Evolutionary conservation across 345 rosid species (phyloP).

Genomic region (Linum lewisii): DNA sequence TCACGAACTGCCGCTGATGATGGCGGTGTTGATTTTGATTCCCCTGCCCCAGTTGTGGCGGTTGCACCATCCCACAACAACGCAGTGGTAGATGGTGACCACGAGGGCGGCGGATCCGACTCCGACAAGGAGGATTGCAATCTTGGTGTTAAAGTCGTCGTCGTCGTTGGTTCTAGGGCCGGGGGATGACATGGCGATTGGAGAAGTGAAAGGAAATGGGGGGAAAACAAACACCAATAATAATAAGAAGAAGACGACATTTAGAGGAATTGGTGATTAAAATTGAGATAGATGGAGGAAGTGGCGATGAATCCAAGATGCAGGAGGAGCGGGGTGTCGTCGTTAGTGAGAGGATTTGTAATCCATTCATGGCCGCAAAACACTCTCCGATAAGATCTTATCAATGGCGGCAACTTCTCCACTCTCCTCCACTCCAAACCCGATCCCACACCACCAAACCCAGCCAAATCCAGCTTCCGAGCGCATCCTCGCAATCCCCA

Average conservation of each 20-base stretch:
- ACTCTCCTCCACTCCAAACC: slow-evolving; percentile 7
- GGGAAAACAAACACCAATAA: background rate
- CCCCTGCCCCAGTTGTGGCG: background rate
- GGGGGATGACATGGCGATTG: background rate
- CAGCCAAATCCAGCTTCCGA: background rate
- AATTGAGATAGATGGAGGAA: too few relatives aligned
- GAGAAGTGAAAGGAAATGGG: background rate
- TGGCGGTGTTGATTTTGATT: background rate
- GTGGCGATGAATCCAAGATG: too few relatives aligned
- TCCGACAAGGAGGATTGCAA: slow-evolving; percentile 17
- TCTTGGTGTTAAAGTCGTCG: background rate
- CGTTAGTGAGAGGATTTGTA: too few relatives aligned
- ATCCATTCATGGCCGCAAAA: too few relatives aligned
- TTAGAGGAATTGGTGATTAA: too few relatives aligned
- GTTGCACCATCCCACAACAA: slow-evolving; percentile 20
- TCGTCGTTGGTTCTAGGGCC: background rate
- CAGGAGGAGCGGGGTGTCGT: too few relatives aligned
- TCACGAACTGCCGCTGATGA: background rate
- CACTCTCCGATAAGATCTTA: background rate
- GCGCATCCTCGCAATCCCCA: slow-evolving; percentile 7
- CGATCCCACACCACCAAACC: slow-evolving; percentile 18
- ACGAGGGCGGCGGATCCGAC: slow-evolving; percentile 27
- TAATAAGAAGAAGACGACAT: background rate
- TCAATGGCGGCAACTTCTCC: slow-evolving; percentile 13
- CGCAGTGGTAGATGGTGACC: slow-evolving; percentile 34